Conservation (phyloP, 2,329 filamentous ascomycete species). For the Fusarium nelsonii region DNA sequence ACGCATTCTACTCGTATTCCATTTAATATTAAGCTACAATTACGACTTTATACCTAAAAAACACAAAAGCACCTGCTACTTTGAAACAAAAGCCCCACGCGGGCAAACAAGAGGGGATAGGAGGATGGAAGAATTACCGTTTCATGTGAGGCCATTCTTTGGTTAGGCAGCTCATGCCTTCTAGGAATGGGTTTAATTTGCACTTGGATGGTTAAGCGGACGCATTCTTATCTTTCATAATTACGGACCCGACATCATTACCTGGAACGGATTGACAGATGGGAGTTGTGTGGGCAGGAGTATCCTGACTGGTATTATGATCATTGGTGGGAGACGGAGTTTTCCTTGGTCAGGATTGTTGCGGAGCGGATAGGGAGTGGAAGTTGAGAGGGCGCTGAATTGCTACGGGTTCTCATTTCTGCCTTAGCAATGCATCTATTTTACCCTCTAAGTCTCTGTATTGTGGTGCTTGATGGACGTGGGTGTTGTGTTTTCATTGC, state of each 20-base stretch:
- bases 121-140: slow-evolving; percentile 3
- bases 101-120: slow-evolving; percentile 12
- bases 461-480: slow-evolving; percentile 5
- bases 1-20: slow-evolving; percentile 46
- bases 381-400: slow-evolving; percentile 31
- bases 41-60: slow-evolving; percentile 47
- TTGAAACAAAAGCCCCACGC: slow-evolving; percentile 34
- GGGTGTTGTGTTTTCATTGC: slow-evolving; percentile 49
- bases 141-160: slow-evolving; percentile 20
- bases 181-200: slow-evolving; percentile 16
- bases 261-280: slow-evolving; percentile 40
- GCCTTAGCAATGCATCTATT: slow-evolving; percentile 45
- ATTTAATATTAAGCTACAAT: slow-evolving; percentile 51
- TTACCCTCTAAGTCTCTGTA: slow-evolving; percentile 37
- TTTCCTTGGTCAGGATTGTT: slow-evolving; percentile 28
- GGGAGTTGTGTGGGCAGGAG: slow-evolving; percentile 33
- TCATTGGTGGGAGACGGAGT: slow-evolving; percentile 34
- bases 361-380: slow-evolving; percentile 12
- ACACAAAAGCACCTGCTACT: slow-evolving; percentile 43
- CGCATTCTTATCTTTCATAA: slow-evolving; percentile 35
- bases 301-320: slow-evolving; percentile 38
- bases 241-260: slow-evolving; percentile 33
- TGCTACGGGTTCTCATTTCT: slow-evolving; percentile 35
- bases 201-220: slow-evolving; percentile 32
- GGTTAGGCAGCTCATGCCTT: background rate